Evolutionary conservation across 106 monocot genomes (phyloP).

Genomic region (Alisma plantagoaquatica): DNA sequence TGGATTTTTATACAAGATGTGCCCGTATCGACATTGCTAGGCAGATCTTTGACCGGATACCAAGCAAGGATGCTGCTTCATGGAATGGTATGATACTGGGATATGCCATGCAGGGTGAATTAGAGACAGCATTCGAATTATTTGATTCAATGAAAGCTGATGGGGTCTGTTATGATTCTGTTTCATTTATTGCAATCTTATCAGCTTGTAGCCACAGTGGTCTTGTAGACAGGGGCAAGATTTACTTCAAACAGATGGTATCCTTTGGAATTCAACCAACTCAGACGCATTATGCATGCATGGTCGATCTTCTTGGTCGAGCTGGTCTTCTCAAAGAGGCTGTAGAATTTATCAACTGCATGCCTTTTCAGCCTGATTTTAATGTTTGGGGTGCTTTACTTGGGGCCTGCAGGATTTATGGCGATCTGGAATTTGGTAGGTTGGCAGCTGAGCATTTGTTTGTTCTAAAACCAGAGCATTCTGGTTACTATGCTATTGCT

Average conservation of each 20-base stretch:
- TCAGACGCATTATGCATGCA: conserved; percentile 55
- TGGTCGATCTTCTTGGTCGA: conserved; percentile 58
- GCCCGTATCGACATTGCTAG: conserved; percentile 25
- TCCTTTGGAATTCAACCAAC: conserved; percentile 36
- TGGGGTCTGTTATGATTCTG: conserved; percentile 33
- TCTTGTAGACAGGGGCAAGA: conserved; percentile 39
- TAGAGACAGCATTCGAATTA: conserved; percentile 24
- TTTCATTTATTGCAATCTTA: conserved; percentile 44
- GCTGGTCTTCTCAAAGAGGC: conserved; percentile 43
- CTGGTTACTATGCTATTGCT: conserved; percentile 30
- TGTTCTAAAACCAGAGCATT: conserved; percentile 30
- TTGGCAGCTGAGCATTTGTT: conserved; percentile 21
- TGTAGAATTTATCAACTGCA: conserved; percentile 27
- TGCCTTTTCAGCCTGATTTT: conserved; percentile 30
- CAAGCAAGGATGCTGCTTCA: conserved; percentile 34
- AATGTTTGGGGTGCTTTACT: conserved; percentile 11
- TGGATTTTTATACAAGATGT: conserved; percentile 67
- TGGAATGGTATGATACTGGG: conserved; percentile 61
- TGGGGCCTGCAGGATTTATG: conserved; percentile 10
- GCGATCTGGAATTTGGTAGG: conserved; percentile 2
- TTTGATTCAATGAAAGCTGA: conserved; percentile 38
- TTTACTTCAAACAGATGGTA: conserved; percentile 53
- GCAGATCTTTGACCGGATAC: conserved; percentile 29
- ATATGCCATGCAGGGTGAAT: conserved; percentile 41
- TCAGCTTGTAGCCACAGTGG: conserved; percentile 63